Evolutionary conservation across 345 rosid genomes (phyloP).

Genomic region (Murraya paniculata): DNA sequence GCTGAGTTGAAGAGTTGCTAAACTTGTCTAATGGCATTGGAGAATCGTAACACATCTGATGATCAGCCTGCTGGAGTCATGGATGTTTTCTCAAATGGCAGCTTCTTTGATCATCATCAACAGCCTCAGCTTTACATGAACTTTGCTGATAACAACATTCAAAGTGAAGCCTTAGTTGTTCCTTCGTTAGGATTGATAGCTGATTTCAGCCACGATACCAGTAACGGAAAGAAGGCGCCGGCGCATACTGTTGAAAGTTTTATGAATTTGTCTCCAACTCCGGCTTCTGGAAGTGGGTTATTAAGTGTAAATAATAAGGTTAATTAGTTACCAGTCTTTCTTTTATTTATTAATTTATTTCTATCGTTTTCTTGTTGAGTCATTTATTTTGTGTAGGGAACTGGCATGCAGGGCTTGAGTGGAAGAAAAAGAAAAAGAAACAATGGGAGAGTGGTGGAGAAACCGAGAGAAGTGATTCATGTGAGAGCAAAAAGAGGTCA

Average conservation of each 20-base stretch:
- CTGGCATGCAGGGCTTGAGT: slow-evolving; percentile 16
- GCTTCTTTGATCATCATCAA: slow-evolving; percentile 22
- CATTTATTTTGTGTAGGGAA: background rate
- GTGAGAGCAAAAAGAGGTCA: slow-evolving; percentile 75
- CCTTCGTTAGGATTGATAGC: background rate
- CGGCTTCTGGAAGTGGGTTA: slow-evolving; percentile 15
- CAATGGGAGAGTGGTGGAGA: slow-evolving; percentile 14
- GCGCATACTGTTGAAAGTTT: background rate
- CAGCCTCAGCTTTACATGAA: slow-evolving; percentile 23
- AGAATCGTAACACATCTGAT: slow-evolving; percentile 14
- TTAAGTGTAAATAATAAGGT: slow-evolving; percentile 16
- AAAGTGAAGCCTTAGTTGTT: background rate
- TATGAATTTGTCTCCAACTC: slow-evolving; percentile 15
- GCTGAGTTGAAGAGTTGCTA: background rate
- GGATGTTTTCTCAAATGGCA: slow-evolving; percentile 30
- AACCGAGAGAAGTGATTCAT: slow-evolving; percentile 51
- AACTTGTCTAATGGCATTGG: background rate
- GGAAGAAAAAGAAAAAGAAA: slow-evolving; percentile 40
- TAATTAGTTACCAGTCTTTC: background rate
- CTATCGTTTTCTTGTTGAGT: too few species aligned
- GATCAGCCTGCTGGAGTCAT: slow-evolving; percentile 19
- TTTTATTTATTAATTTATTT: background rate
- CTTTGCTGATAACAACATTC: slow-evolving; percentile 20
- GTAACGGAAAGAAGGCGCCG: background rate
- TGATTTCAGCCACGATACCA: background rate